These are phyloP conservation scores for Salix purpurea DNA, from an alignment of 345 rosid species.

Conservation along the genomic window DNA sequence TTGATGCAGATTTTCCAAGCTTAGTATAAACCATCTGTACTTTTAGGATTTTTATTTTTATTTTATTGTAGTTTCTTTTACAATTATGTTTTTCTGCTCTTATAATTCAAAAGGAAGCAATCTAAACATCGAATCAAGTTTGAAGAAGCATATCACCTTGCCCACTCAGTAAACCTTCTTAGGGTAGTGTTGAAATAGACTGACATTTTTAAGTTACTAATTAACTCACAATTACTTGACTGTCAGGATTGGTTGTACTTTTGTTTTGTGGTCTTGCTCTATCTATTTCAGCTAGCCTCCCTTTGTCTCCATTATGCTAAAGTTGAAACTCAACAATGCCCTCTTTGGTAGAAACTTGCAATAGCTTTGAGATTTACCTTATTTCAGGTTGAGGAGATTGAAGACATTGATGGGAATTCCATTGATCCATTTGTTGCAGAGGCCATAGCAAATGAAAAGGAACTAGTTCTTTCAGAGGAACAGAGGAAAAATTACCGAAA, in stretches of 20 bases:
- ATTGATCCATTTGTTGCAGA: slow-evolving; percentile 73
- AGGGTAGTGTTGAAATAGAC: background rate
- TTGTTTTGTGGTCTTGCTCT: background rate
- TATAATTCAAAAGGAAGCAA: background rate
- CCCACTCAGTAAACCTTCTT: background rate
- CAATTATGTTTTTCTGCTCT: background rate
- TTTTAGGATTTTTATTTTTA: background rate
- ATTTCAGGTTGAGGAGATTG: slow-evolving; percentile 94
- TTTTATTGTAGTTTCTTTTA: background rate
- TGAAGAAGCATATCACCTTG: background rate
- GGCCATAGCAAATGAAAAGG: slow-evolving; percentile 81
- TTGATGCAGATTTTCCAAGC: background rate
- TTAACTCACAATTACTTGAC: background rate
- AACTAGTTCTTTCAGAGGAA: slow-evolving; percentile 71
- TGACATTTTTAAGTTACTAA: background rate
- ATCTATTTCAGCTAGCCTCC: too few relatives aligned
- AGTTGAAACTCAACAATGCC: background rate
- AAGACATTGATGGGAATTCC: slow-evolving; percentile 64
- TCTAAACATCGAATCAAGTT: background rate
- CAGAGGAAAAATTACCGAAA: slow-evolving; percentile 67
- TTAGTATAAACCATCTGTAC: background rate
- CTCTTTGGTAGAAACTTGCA: background rate
- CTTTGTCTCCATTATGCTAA: background rate
- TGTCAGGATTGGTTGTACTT: background rate
- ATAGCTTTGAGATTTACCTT: slow-evolving; percentile 3